phyloP scores from a whole-genome alignment of 805 yeast genomes.

The Kluyveromyces lactis region DNA sequence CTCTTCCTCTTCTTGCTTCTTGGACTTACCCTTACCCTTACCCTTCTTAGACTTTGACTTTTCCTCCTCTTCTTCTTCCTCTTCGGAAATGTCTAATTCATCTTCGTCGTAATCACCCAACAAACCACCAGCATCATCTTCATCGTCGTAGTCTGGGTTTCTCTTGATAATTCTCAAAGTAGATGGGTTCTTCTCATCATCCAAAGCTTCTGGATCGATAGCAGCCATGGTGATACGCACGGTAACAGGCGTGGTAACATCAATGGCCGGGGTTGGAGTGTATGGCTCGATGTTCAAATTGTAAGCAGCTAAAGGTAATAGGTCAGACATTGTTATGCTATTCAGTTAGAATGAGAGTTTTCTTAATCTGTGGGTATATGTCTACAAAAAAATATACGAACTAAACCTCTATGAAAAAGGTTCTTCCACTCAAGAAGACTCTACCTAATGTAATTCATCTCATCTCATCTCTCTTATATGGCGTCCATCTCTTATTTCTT shows the following conservation, averaged over 20 bases:
- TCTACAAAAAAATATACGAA: too few relatives aligned
- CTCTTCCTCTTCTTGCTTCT: conserved; percentile 33
- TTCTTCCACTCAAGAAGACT: too few relatives aligned
- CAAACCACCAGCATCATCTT: conserved; percentile 37
- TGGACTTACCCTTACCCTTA: conserved; percentile 38
- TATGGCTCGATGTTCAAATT: conserved; percentile 82
- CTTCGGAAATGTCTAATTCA: conserved; percentile 38
- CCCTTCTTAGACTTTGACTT: conserved; percentile 43
- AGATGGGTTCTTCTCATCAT: conserved; percentile 77
- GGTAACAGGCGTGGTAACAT: conserved; percentile 79
- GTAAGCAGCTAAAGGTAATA: conserved; percentile 81
- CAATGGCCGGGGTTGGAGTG: conserved; percentile 78
- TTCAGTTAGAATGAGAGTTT: too few relatives aligned
- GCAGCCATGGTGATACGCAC: conserved; percentile 93
- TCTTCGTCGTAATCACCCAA: conserved; percentile 39
- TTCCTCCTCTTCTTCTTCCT: conserved; percentile 31
- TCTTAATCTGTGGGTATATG: too few relatives aligned
- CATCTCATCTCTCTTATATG: too few relatives aligned
- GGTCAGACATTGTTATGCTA: conserved; percentile 44
- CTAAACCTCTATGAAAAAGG: too few relatives aligned
- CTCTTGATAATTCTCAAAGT: conserved; percentile 84
- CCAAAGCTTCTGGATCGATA: conserved; percentile 74
- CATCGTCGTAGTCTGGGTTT: conserved; percentile 40
- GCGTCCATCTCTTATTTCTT: too few relatives aligned
- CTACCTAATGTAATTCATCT: too few relatives aligned